Conservation (phyloP, 1,284 basidiomycete genomes). For the Puccinia triticina region DNA sequence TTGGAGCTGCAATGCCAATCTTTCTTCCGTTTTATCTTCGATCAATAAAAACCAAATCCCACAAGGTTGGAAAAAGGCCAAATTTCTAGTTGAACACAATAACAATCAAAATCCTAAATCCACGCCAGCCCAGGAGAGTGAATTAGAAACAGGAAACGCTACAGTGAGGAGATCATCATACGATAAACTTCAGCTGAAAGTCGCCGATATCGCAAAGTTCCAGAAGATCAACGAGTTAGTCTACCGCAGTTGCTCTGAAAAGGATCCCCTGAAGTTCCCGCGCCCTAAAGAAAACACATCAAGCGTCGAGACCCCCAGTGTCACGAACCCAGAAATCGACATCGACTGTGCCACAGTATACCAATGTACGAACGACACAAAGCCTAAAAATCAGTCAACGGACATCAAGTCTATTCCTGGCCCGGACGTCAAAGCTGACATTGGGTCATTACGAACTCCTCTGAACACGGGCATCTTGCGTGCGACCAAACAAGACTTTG, state of each 20-base stretch:
- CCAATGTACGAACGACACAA: background rate
- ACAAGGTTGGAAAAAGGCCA: constrained; percentile 18
- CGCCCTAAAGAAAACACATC: background rate
- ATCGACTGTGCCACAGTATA: background rate
- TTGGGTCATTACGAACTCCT: background rate
- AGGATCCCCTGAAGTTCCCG: constrained; percentile 8
- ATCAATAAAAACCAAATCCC: background rate
- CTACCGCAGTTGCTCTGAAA: background rate
- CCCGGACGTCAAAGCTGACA: background rate
- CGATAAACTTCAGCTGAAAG: background rate
- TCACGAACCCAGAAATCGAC: background rate
- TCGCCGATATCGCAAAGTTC: background rate
- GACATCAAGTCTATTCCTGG: background rate
- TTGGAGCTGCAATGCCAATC: background rate
- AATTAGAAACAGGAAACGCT: background rate
- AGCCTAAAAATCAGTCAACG: background rate
- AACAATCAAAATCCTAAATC: background rate
- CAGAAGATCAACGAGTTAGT: background rate
- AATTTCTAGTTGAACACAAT: constrained; percentile 17
- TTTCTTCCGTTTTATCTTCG: background rate
- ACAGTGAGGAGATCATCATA: background rate
- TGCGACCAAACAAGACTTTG: background rate
- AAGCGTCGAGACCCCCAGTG: background rate
- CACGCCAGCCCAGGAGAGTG: too few relatives aligned
- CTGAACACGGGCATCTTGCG: background rate